These are phyloP conservation scores for Fusarium tricinctum DNA, from an alignment of 2,329 filamentous ascomycete genomes.

Conservation along the genomic window DNA sequence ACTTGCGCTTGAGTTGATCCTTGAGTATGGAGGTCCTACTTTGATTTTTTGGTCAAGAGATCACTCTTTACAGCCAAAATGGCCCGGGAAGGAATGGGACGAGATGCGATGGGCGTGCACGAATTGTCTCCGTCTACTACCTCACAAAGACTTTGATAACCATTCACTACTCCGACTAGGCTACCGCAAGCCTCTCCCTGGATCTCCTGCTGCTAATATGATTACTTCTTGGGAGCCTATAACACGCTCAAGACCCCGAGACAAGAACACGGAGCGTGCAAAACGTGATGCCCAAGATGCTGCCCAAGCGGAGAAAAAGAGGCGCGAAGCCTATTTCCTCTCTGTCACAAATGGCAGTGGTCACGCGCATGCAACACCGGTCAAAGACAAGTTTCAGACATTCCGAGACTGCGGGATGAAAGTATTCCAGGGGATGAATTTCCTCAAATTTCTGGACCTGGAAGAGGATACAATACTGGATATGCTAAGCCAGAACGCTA, in stretches of 20 bases:
- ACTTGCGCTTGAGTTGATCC: slow-evolving; percentile 6
- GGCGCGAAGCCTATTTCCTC: slow-evolving; percentile 7
- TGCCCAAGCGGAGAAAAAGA: not conserved
- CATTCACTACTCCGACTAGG: slow-evolving; percentile 6
- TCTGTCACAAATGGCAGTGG: slow-evolving; percentile 1
- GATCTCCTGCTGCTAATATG: not conserved
- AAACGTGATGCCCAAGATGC: not conserved
- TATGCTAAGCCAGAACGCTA: slow-evolving; percentile 4
- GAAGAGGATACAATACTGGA: not conserved
- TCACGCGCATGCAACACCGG: not conserved
- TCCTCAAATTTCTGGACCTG: not conserved
- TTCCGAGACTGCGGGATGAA: not conserved
- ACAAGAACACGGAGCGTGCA: not conserved
- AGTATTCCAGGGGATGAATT: not conserved
- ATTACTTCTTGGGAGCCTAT: slow-evolving; percentile 25
- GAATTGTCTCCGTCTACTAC: slow-evolving; percentile 29
- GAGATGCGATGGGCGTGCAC: slow-evolving; percentile 35
- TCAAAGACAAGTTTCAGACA: not conserved
- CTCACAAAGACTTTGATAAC: slow-evolving; percentile 28
- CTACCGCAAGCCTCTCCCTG: slow-evolving; percentile 30
- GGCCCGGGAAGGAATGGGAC: not conserved
- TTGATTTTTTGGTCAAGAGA: slow-evolving; percentile 5
- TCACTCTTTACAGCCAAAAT: not conserved
- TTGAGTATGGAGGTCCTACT: slow-evolving; percentile 14
- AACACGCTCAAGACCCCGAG: not conserved